Conservation (phyloP, 1,284 basidiomycete species). For the Tremellales sp. region DNA sequence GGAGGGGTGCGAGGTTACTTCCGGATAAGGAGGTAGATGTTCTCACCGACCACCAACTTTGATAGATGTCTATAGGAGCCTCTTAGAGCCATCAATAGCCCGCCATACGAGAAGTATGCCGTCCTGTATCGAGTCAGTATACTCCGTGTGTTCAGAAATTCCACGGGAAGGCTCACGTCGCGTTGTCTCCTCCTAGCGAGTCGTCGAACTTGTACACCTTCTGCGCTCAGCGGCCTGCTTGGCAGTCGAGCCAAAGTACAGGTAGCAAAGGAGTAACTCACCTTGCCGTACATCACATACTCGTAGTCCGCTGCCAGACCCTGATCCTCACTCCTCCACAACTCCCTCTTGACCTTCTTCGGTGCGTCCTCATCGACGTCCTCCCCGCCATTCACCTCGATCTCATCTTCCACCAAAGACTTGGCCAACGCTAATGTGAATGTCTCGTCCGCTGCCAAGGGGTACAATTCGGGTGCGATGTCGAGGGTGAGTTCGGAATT, state of each 20-base stretch:
- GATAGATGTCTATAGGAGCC: slow-evolving; percentile 92
- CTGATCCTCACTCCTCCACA: slow-evolving; percentile 66
- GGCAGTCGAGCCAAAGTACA: neutral
- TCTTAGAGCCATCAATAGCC: slow-evolving; percentile 90
- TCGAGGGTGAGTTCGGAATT: slow-evolving; percentile 86
- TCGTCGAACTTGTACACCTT: slow-evolving; percentile 97
- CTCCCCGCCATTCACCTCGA: slow-evolving; percentile 45
- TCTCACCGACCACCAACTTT: slow-evolving; percentile 85
- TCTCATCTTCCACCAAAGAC: slow-evolving; percentile 64
- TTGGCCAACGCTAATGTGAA: slow-evolving; percentile 84
- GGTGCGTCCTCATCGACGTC: slow-evolving; percentile 48
- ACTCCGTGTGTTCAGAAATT: neutral
- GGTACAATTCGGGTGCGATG: slow-evolving; percentile 84
- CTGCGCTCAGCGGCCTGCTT: neutral
- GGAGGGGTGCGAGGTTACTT: slow-evolving; percentile 53
- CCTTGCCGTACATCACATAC: slow-evolving; percentile 99
- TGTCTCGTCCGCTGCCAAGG: slow-evolving; percentile 63
- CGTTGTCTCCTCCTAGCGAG: slow-evolving; percentile 56
- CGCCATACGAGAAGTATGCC: slow-evolving; percentile 92
- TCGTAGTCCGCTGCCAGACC: slow-evolving; percentile 95
- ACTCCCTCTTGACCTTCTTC: slow-evolving; percentile 82
- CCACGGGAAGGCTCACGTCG: slow-evolving; percentile 32
- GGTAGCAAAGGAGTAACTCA: slow-evolving; percentile 47
- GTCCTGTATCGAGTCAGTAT: slow-evolving; percentile 59
- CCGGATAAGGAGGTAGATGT: slow-evolving; percentile 84